These are phyloP conservation scores for Metarhizium brunneum DNA, from an alignment of 2,329 filamentous ascomycete species.

Conservation along the genomic window DNA sequence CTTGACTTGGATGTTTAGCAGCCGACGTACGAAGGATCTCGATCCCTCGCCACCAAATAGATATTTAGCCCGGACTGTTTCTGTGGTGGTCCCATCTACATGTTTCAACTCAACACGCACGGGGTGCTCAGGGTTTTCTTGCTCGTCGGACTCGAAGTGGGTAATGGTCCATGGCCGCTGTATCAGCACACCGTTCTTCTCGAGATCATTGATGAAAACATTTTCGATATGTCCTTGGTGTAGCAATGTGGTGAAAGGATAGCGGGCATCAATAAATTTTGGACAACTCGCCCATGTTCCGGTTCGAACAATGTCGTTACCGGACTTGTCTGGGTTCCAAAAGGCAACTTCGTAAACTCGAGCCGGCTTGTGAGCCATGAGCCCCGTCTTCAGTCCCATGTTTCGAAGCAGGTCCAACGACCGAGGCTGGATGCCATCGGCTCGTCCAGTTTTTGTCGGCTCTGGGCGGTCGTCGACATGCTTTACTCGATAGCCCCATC, in stretches of 20 bases:
- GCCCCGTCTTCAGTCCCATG: constrained; percentile 77
- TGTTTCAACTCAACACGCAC: constrained; percentile 72
- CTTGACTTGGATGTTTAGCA: constrained; percentile 61
- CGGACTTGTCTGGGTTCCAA: constrained; percentile 53
- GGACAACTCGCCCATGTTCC: constrained; percentile 83
- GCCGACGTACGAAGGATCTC: constrained; percentile 54
- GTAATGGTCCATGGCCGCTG: constrained; percentile 58
- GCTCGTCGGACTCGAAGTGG: constrained; percentile 50
- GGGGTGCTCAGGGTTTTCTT: constrained; percentile 56
- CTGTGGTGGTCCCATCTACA: constrained; percentile 59
- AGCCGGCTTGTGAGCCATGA: constrained; percentile 82
- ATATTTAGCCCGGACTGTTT: constrained; percentile 62
- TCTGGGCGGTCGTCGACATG: constrained; percentile 87
- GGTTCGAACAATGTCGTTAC: constrained; percentile 52
- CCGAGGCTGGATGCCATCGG: constrained; percentile 85
- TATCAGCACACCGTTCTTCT: constrained; percentile 49
- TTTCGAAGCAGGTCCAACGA: constrained; percentile 81
- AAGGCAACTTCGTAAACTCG: constrained; percentile 74
- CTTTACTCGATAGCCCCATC: constrained; percentile 93
- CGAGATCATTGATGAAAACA: constrained; percentile 57
- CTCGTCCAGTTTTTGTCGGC: constrained; percentile 75
- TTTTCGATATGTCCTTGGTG: constrained; percentile 66
- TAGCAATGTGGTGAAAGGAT: constrained; percentile 60
- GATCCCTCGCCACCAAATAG: constrained; percentile 65
- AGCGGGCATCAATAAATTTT: constrained; percentile 66